Base-by-base conservation (phyloP, 371 early-diverging fungal species). In the Synchytrium microbalum region DNA sequence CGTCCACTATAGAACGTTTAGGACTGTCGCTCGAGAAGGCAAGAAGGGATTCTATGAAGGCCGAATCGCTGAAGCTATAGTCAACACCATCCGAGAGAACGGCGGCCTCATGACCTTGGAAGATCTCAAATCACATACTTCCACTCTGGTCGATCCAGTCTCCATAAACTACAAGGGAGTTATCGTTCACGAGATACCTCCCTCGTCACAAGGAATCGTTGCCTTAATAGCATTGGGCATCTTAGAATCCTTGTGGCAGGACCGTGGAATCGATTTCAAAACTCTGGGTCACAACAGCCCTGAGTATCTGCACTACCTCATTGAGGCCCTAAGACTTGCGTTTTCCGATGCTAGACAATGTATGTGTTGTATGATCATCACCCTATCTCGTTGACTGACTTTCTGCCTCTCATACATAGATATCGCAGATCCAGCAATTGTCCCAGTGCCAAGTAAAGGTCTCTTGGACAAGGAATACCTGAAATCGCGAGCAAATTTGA, bases 31-130 rank as follows among this genome's bases (percentile, higher is more conserved):
- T 0, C 63, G 70, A 28, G 60, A 87, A 0, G 93, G 92, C 2
- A 80, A 83, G 62, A 70, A 70, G 10, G 89, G 84, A 0, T 94
- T 94, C 70, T 94, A 95, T 67, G 67, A 74, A 30, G 94, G 95
- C n/a, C 73, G 77, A 16, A 79, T 92, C 16, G 92, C 88, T 14
- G 72, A 88, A 32, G 74, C 81, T 0, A 88, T 96, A 38, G 80
- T 93, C 1, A 66, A 83, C n/a, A 71, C 81, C 5, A 67, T 90
- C 16, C 67, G 71, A 23, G 64, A 69, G 2, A 72, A 75, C 10
- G 93, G 92, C n/a, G 88, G 93, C n/a, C 55, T 83, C 10, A 70
- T 93, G 81, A 81, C 82, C 3, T 72, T 83, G 52, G 83, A 85
- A 16, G 95, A 95, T 66, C 75, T 95, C 54, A 69, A 69, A n/a